Conservation (phyloP, 2,329 filamentous ascomycete species). For the Simplicillium sp. region DNA sequence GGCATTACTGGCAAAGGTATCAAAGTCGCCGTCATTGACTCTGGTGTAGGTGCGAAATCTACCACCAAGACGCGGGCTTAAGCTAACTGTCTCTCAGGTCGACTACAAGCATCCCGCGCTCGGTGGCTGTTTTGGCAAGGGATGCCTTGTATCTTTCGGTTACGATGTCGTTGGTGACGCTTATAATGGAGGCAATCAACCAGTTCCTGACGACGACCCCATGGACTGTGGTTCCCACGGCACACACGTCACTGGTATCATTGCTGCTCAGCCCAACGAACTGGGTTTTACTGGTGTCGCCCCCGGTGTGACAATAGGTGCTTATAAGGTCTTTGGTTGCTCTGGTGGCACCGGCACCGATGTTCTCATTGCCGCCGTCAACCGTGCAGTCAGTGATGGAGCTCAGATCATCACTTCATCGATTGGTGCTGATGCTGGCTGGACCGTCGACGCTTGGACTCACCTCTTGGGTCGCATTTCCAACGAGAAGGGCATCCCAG, state of each 20-base stretch:
- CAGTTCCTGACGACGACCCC: slow-evolving; percentile 29
- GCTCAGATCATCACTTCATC: slow-evolving; percentile 22
- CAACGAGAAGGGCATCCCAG: slow-evolving; percentile 26
- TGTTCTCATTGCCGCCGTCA: slow-evolving; percentile 29
- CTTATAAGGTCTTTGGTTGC: slow-evolving; percentile 29
- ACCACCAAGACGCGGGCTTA: no score
- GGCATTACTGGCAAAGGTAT: slow-evolving; percentile 33
- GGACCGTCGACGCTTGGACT: slow-evolving; percentile 14
- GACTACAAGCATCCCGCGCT: slow-evolving; percentile 43
- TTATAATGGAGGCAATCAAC: slow-evolving; percentile 13
- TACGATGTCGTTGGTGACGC: slow-evolving; percentile 36
- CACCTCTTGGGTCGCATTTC: not conserved
- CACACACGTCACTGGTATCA: slow-evolving; percentile 35
- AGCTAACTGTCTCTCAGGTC: slow-evolving; percentile 12
- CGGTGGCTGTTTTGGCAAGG: slow-evolving; percentile 41
- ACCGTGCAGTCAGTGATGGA: slow-evolving; percentile 31
- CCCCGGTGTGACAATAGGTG: slow-evolving; percentile 28
- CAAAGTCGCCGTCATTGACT: slow-evolving; percentile 36
- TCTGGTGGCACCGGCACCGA: slow-evolving; percentile 23
- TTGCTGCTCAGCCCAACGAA: slow-evolving; percentile 29
- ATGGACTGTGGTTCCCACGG: slow-evolving; percentile 31
- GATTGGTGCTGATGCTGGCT: slow-evolving; percentile 15
- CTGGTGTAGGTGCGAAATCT: slow-evolving; percentile 30
- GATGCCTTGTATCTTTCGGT: slow-evolving; percentile 35
- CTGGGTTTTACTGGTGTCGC: slow-evolving; percentile 29